Percentiles rank a stretch among this genome's conserved stretches.
Evolutionary conservation across 2,329 filamentous ascomycete species (phyloP).

Genomic region (Pyricularia pennisetigena): DNA sequence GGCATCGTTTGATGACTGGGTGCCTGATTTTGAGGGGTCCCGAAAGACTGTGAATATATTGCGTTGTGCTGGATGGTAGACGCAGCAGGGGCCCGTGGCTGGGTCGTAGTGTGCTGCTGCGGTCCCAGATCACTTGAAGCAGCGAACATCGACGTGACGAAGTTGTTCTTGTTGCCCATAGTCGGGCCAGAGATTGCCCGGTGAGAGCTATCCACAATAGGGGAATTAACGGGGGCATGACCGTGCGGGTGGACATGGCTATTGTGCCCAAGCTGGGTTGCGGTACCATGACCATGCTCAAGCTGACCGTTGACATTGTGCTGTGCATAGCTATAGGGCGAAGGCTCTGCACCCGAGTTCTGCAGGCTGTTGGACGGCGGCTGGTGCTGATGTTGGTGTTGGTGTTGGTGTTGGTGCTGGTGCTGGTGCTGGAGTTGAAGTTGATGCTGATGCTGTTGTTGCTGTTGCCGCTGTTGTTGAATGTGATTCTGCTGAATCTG

Average conservation of each 20-base stretch:
- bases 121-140: neutral
- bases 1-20: neutral
- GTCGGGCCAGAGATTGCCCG: neutral
- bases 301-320: neutral
- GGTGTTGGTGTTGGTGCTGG: no score
- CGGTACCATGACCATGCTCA: neutral
- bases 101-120: neutral
- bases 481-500: neutral
- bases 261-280: neutral
- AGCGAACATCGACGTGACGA: neutral
- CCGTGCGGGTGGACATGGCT: neutral
- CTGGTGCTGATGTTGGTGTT: constrained; percentile 5
- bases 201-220: neutral
- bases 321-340: neutral
- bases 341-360: neutral
- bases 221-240: neutral
- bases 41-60: neutral
- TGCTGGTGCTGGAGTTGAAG: constrained; percentile 4
- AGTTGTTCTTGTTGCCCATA: neutral
- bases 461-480: constrained; percentile 8
- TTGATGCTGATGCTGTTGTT: constrained; percentile 10
- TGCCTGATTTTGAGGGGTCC: neutral
- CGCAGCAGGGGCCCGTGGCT: neutral
- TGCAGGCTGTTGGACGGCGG: constrained; percentile 1
- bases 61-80: neutral